Conservation (phyloP, 805 yeast genomes). For the Hyphopichia homilentoma region DNA sequence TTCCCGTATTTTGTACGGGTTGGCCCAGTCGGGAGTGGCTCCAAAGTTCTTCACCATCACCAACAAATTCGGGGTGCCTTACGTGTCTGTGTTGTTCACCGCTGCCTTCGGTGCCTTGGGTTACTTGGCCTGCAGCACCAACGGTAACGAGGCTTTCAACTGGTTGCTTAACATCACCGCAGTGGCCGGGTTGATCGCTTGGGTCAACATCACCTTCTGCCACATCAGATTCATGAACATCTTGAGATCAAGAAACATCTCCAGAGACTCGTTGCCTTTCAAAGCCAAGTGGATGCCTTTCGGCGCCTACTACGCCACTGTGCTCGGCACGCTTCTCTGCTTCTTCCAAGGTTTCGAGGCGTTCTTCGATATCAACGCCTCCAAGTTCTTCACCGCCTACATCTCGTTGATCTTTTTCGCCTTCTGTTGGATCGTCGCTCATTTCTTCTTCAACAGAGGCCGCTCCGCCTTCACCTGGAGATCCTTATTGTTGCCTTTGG, state of each 20-base stretch:
- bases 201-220: constrained; percentile 38
- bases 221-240: constrained; percentile 63
- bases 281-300: constrained; percentile 71
- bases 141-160: constrained; percentile 30
- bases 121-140: constrained; percentile 29
- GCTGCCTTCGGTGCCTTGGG: constrained; percentile 36
- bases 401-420: constrained; percentile 62
- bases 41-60: constrained; percentile 45
- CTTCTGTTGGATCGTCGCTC: constrained; percentile 53
- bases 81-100: constrained; percentile 31
- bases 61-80: constrained; percentile 40
- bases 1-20: constrained; percentile 63
- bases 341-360: constrained; percentile 71
- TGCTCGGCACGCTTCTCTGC: constrained; percentile 51
- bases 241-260: constrained; percentile 57
- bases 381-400: constrained; percentile 66
- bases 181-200: constrained; percentile 37
- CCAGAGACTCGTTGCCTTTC: constrained; percentile 69
- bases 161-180: constrained; percentile 42
- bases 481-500: constrained; percentile 43
- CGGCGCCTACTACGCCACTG: constrained; percentile 59
- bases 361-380: constrained; percentile 53
- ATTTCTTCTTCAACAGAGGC: constrained; percentile 45
- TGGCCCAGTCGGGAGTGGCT: constrained; percentile 68
- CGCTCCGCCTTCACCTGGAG: constrained; percentile 28